Evolutionary conservation across 305 asterid genomes (phyloP), one percentile per base, ranked within the genome.

Genomic region (Rubia peregrina): DNA sequence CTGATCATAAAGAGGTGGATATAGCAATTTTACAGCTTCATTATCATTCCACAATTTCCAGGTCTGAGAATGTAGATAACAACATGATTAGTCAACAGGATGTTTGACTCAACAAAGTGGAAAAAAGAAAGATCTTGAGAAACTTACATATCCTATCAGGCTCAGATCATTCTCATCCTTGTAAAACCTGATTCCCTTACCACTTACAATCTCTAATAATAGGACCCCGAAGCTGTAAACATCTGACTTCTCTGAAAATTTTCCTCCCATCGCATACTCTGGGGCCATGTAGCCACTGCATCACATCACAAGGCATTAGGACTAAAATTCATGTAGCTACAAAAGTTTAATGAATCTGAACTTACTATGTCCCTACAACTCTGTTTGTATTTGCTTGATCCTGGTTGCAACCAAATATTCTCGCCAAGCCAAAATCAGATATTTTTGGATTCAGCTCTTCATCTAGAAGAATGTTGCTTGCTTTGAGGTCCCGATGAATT

Each of bases 281-380:
- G 78, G 84, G 5, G 82, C 76, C 82, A 80, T 80, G 11, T 80
- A 80, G n/a, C 80, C 80, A 4, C 80, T 71, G 67, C 66, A 65
- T 51, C 14, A 19, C 9, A 72, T 48, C 56, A 63, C 26, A 30
- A 61, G 1, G 17, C 12, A 22, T 17, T 46, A 71, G 67, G 53
- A 65, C 55, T 10, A 42, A 65, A 9, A 19, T 42, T 14, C 49
- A 41, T 3, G 55, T 21, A 65, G 49, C 16, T 49, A 1, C 9
- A 13, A 48, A 17, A 51, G 22, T 51, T 4, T 49, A 19, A 51
- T 1, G 57, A 51, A 16, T 14, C 57, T 17, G 57, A 51, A 51
- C 57, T 51, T 51, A 51, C 57, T 4, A 51, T 51, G 57, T 51
- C 19, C 57, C 57, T 4, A 51, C 57, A 51, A 51, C 57, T 51